phyloP scores from a whole-genome alignment of 441 rosid species.

The Caryocar brasiliense region DNA sequence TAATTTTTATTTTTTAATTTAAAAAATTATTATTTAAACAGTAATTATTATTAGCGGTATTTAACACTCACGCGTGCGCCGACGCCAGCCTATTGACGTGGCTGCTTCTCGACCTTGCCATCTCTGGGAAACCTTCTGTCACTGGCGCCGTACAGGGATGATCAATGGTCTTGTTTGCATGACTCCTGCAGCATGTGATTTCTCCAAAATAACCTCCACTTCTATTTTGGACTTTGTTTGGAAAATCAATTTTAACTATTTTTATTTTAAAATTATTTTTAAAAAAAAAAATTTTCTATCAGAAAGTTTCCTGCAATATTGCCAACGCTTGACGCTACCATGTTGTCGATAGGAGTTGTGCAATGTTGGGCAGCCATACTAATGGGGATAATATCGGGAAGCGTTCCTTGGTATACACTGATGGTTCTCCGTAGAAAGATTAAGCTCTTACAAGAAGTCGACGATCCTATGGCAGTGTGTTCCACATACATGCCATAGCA shows the following conservation, averaged over 20 bases:
- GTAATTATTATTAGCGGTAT: too few species aligned
- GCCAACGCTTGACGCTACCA: too few species aligned
- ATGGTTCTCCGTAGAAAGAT: slow-evolving; percentile 36
- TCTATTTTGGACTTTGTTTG: neutral
- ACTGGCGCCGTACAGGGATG: slow-evolving; percentile 50
- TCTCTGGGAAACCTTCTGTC: slow-evolving; percentile 37
- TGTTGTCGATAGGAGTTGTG: slow-evolving; percentile 30
- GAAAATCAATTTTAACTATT: neutral
- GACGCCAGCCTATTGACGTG: slow-evolving; percentile 42
- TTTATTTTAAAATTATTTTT: too few species aligned
- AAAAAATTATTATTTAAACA: too few species aligned
- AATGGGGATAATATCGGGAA: slow-evolving; percentile 47
- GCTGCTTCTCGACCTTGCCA: slow-evolving; percentile 28
- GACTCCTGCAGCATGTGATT: slow-evolving; percentile 45
- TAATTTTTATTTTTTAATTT: too few species aligned
- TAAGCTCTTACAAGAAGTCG: slow-evolving; percentile 23
- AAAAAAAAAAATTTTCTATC: too few species aligned
- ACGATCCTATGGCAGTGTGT: slow-evolving; percentile 45
- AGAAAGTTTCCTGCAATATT: too few species aligned
- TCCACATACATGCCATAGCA: slow-evolving; percentile 57
- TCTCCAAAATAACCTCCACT: neutral
- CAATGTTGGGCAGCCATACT: slow-evolving; percentile 48
- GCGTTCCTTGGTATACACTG: slow-evolving; percentile 54
- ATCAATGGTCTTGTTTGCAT: slow-evolving; percentile 61
- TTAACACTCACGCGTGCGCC: slow-evolving; percentile 52